These are phyloP conservation scores for Geotrichum phurueaensis DNA, from an alignment of 1,139 yeast genomes.

Conservation along the genomic window DNA sequence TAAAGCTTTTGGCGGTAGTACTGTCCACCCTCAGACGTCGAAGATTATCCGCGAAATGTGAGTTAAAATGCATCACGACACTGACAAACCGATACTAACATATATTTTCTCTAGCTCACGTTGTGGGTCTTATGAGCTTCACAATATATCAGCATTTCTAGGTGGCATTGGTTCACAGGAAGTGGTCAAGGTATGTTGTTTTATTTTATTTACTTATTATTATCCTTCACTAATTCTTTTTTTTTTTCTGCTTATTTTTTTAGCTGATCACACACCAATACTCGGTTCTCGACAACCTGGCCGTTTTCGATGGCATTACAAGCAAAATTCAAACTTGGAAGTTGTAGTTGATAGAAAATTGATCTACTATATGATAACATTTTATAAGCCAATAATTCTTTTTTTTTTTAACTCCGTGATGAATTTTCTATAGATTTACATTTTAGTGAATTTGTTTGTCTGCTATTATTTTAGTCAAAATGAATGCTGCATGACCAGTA, in stretches of 20 bases:
- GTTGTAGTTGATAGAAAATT: constrained; percentile 29
- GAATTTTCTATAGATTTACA: too few relatives aligned
- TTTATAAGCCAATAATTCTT: background rate
- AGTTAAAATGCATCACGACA: constrained; percentile 7
- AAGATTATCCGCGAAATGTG: constrained; percentile 24
- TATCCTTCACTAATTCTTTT: background rate
- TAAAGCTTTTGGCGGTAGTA: constrained; percentile 16
- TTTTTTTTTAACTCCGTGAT: too few relatives aligned
- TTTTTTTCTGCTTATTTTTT: constrained; percentile 21
- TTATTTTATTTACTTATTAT: background rate
- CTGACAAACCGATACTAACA: background rate
- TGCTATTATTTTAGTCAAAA: background rate
- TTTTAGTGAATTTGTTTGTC: background rate
- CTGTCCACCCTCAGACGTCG: constrained; percentile 13
- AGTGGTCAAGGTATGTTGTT: constrained; percentile 42
- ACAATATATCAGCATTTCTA: constrained; percentile 49
- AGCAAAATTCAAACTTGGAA: constrained; percentile 50
- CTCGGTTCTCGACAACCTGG: constrained; percentile 60
- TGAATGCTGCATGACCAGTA: background rate
- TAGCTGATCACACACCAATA: constrained; percentile 62
- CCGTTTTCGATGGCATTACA: constrained; percentile 61
- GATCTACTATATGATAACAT: background rate
- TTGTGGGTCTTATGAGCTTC: constrained; percentile 40
- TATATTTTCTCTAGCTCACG: constrained; percentile 27
- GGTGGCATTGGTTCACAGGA: constrained; percentile 84